Evolutionary conservation across 2,329 filamentous ascomycete species (phyloP), one percentile per base, ranked within the genome.

Genomic region (Magnaporthales sp.): DNA sequence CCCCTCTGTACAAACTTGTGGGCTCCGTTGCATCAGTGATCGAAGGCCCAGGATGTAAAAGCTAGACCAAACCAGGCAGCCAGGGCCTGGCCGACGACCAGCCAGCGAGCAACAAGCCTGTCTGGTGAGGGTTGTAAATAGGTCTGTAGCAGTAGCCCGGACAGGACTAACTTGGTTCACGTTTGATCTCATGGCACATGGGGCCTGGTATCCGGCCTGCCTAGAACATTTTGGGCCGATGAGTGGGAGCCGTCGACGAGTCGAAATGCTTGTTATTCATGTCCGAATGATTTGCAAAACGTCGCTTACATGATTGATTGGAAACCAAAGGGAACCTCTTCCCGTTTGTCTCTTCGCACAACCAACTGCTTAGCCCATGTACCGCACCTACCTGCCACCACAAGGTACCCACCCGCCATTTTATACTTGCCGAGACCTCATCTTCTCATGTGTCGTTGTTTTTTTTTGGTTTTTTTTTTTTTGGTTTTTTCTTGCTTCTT

Each of bases 211-310:
- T 26, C 38, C 38, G 38, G 38, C 38, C 38, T 51, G 38, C 38
- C 38, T 51, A 51, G 54, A 27, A 58, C 54, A n/a, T 58, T 58
- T 58, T 58, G n/a, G 54, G 54, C 54, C 24, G 54, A 58, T 24
- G 54, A n/a, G 54, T 27, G 54, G n/a, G 54, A 58, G 24, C 54
- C 24, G 24, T 58, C 8, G 54, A 58, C 54, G 24, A 58, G 54
- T 58, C 54, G 24, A 58, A 26, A 58, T 58, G 54, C 54, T 58
- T 58, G 24, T 58, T 58, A 58, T 58, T 58, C 54, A 58, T 58
- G 54, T 24, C 54, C 54, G 22, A 27, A 27, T 58, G 54, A 58
- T 58, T n/a, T 27, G 54, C n/a, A 27, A 10, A 24, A 58, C 24
- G 13, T 58, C 24, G 54, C 54, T 24, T 58, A 22, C 54, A 27